Conservation (phyloP, 2,329 filamentous ascomycete species). For the Colletotrichum sp. region DNA sequence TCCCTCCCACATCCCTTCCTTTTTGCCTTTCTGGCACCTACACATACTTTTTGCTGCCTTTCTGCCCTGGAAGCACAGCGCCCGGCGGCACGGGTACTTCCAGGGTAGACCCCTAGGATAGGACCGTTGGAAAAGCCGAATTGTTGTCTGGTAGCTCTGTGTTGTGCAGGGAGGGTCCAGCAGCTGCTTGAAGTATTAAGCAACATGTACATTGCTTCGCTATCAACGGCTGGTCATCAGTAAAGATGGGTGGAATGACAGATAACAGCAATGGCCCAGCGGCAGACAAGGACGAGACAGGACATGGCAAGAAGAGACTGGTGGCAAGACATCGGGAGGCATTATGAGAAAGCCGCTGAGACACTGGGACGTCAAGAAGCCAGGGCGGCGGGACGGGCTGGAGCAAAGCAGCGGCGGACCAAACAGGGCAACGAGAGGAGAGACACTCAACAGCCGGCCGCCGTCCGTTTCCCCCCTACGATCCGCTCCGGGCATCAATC, state of each 20-base stretch:
- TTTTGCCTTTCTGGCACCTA: background rate
- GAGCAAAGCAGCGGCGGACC: background rate
- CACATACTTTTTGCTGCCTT: background rate
- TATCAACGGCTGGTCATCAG: background rate
- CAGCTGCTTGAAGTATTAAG: background rate
- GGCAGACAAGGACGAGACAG: background rate
- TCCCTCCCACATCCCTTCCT: conserved; percentile 3
- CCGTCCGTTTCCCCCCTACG: background rate
- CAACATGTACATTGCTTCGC: background rate
- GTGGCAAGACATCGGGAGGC: background rate
- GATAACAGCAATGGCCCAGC: background rate
- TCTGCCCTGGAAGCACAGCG: background rate
- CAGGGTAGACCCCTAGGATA: background rate
- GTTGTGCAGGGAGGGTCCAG: background rate
- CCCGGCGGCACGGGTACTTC: background rate
- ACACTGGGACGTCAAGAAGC: background rate
- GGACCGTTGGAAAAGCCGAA: background rate
- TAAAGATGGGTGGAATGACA: background rate
- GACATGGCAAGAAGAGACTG: background rate
- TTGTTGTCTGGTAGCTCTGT: background rate
- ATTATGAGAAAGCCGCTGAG: background rate
- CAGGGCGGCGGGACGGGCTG: conserved; percentile 3
- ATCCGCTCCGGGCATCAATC: background rate
- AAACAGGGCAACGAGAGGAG: background rate
- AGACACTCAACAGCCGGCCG: background rate